These are phyloP conservation scores for Lipomyces orientalis DNA, from an alignment of 805 yeast genomes.

Conservation along the genomic window DNA sequence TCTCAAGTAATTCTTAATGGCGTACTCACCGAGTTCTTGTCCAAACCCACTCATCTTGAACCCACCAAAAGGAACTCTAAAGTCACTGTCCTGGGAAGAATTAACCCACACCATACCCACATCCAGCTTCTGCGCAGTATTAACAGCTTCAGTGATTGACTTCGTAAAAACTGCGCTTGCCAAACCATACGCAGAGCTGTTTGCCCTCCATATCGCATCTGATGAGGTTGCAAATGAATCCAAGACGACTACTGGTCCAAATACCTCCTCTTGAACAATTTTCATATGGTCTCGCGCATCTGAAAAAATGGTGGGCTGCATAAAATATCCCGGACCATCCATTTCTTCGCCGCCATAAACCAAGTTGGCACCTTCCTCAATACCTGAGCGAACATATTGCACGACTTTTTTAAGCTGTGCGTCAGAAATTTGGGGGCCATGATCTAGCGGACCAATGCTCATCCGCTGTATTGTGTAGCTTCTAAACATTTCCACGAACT, in stretches of 20 bases:
- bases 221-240: constrained; percentile 69
- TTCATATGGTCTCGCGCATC: constrained; percentile 69
- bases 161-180: constrained; percentile 82
- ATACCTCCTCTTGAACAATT: constrained; percentile 79
- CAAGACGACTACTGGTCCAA: constrained; percentile 82
- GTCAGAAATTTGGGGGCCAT: constrained; percentile 89
- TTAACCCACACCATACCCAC: constrained; percentile 76
- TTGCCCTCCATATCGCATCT: constrained; percentile 72
- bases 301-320: constrained; percentile 77
- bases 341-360: constrained; percentile 74
- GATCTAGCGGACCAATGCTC: constrained; percentile 75
- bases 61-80: constrained; percentile 90
- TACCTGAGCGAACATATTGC: constrained; percentile 75
- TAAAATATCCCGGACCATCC: constrained; percentile 51
- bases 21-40: constrained; percentile 90
- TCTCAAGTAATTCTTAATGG: constrained; percentile 83
- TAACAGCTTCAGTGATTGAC: constrained; percentile 69
- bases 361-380: constrained; percentile 79
- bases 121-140: constrained; percentile 62
- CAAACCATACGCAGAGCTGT: constrained; percentile 75
- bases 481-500: constrained; percentile 64
- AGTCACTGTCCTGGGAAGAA: constrained; percentile 78
- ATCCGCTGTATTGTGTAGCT: constrained; percentile 53
- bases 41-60: constrained; percentile 91
- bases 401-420: constrained; percentile 77